Base-by-base conservation (phyloP, 2,329 filamentous ascomycete genomes). In the Cytospora leucostoma region DNA sequence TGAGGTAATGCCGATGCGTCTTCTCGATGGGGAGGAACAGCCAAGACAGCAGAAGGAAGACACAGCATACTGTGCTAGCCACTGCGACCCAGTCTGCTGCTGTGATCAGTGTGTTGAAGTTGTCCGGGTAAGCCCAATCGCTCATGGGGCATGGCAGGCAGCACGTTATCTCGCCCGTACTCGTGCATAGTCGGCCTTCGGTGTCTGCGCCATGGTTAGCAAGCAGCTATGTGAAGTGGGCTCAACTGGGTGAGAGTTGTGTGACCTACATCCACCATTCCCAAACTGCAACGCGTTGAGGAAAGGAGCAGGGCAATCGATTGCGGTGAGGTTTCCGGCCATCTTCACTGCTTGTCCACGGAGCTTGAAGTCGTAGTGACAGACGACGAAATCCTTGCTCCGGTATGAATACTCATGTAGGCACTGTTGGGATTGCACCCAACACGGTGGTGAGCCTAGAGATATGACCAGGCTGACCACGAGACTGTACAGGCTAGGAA, bases 1-100 rank as follows among this genome's bases (percentile, higher is more conserved):
- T 97, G 44, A 99, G 81, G 72, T 98, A 98, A 75, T 99, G 95
- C 59, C 93, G 88, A 72, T 92, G 87, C 7, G 95, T 97, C 79
- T 92, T 94, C 70, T 96, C 92, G 32, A 92, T 86, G 0, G 95
- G 93, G 27, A 99, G 80, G 15, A 89, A 81, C 4, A 86, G 79
- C 82, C 93, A 98, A 7, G 92, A 96, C 7, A 91, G 58, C 17
- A 98, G 79, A 62, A 98, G 80, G 71, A 95, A 94, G 17, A 87
- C 71, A 66, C 90, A 89, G 69, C 90, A 87, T 55, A 89, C 77
- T 50, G 93, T 82, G 61, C 92, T 87, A 11, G 82, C 85, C 17
- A 96, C 87, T 67, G 91, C 92, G 62, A 97, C 80, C 87, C 91
- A 96, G 75, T 92, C 91, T n/a, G 92, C 88, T 15, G 85, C 84